These are phyloP conservation scores for Zelopaecilomyces penicillatus DNA, from an alignment of 2,329 filamentous ascomycete genomes.

Conservation along the genomic window DNA sequence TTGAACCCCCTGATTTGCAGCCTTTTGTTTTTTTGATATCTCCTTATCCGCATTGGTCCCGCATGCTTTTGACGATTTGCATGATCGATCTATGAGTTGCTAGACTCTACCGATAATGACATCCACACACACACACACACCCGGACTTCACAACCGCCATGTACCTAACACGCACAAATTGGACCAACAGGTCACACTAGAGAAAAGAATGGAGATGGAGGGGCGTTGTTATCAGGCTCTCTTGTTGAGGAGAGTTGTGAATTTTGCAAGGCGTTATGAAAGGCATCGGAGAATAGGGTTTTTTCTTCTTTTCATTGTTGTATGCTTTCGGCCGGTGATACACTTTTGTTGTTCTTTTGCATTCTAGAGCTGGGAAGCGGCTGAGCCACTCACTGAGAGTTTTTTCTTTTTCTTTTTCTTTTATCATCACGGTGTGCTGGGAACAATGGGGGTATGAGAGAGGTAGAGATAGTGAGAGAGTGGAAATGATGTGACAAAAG, in stretches of 20 bases:
- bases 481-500: not conserved
- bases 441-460: constrained; percentile 1
- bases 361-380: constrained; percentile 22
- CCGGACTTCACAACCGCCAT: not conserved
- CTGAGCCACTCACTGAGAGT: constrained; percentile 19
- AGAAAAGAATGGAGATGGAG: constrained; percentile 4
- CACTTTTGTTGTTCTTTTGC: constrained; percentile 16
- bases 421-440: constrained; percentile 1
- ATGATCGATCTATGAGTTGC: constrained; percentile 40
- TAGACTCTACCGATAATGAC: constrained; percentile 13
- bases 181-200: constrained; percentile 5
- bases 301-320: constrained; percentile 15
- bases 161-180: constrained; percentile 7
- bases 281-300: constrained; percentile 11
- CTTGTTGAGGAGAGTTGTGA: constrained; percentile 15
- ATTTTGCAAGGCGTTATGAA: constrained; percentile 28
- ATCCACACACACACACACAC: constrained; percentile 6
- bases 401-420: constrained; percentile 5
- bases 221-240: constrained; percentile 12
- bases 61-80: constrained; percentile 38
- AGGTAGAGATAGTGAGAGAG: constrained; percentile 3
- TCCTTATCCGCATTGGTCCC: constrained; percentile 18
- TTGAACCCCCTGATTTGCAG: constrained; percentile 21
- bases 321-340: constrained; percentile 11
- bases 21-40: constrained; percentile 19